phyloP scores from a whole-genome alignment of 2,329 filamentous ascomycete genomes.

The Macroventuria anomochaeta region DNA sequence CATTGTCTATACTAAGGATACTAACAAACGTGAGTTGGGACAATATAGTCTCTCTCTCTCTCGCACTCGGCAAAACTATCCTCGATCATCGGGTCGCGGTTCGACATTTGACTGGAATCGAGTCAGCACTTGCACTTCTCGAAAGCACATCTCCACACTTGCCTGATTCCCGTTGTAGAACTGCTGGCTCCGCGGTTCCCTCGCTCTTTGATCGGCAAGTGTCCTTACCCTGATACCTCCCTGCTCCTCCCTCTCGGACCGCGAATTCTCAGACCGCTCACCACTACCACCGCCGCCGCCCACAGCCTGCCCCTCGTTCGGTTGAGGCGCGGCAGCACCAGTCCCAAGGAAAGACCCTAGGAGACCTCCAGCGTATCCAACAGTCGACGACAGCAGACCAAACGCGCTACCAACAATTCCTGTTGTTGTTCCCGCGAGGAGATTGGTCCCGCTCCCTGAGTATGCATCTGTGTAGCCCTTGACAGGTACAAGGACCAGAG shows the following conservation, averaged over 20 bases:
- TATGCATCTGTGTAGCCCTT: slow-evolving; percentile 67
- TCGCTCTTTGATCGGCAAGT: slow-evolving; percentile 56
- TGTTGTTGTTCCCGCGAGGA: slow-evolving; percentile 39
- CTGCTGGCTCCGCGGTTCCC: slow-evolving; percentile 64
- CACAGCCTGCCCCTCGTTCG: slow-evolving; percentile 18
- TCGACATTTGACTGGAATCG: slow-evolving; percentile 5
- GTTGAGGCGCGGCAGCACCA: slow-evolving; percentile 9
- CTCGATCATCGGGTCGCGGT: slow-evolving; percentile 4
- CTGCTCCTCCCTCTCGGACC: slow-evolving; percentile 22
- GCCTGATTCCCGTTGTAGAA: slow-evolving; percentile 94
- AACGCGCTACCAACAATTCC: slow-evolving; percentile 45
- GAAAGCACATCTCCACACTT: slow-evolving; percentile 25
- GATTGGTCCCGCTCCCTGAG: slow-evolving; percentile 41
- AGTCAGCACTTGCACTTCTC: neutral
- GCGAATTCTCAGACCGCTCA: slow-evolving; percentile 17
- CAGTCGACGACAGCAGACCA: slow-evolving; percentile 43
- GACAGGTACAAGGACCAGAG: slow-evolving; percentile 79
- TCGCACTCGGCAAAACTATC: neutral
- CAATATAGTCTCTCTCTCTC: neutral
- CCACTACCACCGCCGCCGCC: slow-evolving; percentile 19
- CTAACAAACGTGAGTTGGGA: no score
- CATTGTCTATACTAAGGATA: no score
- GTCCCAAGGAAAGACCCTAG: slow-evolving; percentile 41
- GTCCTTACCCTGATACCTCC: slow-evolving; percentile 50
- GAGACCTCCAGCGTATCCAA: slow-evolving; percentile 43